Conservation (phyloP, 2,329 filamentous ascomycete species). For the Allantophomopsis lycopodina region DNA sequence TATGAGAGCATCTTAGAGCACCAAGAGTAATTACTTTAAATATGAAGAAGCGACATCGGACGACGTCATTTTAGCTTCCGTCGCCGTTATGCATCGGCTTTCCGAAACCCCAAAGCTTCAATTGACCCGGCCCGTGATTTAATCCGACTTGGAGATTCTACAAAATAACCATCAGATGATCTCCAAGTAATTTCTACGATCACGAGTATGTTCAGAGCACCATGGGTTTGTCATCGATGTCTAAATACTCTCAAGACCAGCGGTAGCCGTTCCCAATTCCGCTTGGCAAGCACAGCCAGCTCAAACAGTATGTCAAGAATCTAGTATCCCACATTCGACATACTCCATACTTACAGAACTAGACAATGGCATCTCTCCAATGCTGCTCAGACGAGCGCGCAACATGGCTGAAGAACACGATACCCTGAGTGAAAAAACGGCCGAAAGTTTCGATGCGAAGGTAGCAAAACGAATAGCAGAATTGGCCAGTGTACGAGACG, state of each 20-base stretch:
- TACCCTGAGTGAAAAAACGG: slow-evolving; percentile 34
- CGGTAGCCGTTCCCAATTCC: slow-evolving; percentile 15
- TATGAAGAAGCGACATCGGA: too few relatives aligned
- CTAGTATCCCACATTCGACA: slow-evolving; percentile 1
- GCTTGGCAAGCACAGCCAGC: slow-evolving; percentile 31
- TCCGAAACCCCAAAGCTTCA: too few relatives aligned
- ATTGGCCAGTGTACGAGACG: slow-evolving; percentile 39
- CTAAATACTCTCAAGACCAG: slow-evolving; percentile 18
- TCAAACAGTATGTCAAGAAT: slow-evolving; percentile 1
- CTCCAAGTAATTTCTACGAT: neutral
- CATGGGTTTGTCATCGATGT: slow-evolving; percentile 40
- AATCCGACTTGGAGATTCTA: too few relatives aligned
- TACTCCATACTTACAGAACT: slow-evolving; percentile 1
- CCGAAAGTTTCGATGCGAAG: slow-evolving; percentile 38
- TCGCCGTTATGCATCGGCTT: too few relatives aligned
- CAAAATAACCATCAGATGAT: too few relatives aligned
- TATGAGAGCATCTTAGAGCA: too few relatives aligned
- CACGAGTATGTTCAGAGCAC: slow-evolving; percentile 21
- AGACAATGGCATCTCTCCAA: slow-evolving; percentile 25
- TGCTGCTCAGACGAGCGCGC: slow-evolving; percentile 45
- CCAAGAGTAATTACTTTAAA: too few relatives aligned
- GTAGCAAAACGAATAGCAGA: slow-evolving; percentile 48
- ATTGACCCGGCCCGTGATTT: too few relatives aligned
- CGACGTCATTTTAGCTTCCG: too few relatives aligned
- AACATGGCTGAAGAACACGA: slow-evolving; percentile 43